Conservation (phyloP, 2,329 filamentous ascomycete species). For the Sporothrix luriei region DNA sequence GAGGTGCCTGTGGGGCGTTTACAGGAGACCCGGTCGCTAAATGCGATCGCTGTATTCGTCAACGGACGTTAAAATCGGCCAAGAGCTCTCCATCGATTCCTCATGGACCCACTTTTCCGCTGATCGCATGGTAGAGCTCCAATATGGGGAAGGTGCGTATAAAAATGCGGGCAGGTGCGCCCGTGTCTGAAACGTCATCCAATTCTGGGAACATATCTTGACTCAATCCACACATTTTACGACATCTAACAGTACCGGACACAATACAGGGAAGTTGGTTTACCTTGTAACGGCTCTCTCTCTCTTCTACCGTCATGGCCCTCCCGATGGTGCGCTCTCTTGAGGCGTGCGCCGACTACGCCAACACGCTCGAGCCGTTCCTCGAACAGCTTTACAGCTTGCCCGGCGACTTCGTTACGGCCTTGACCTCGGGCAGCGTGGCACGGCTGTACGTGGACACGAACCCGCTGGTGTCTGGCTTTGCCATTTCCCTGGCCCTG, state of each 20-base stretch:
- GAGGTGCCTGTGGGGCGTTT: background rate
- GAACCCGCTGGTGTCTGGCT: slow-evolving; percentile 78
- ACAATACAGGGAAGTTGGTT: background rate
- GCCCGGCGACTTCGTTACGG: slow-evolving; percentile 64
- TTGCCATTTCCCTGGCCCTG: slow-evolving; percentile 72
- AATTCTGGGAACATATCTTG: background rate
- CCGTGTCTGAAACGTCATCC: slow-evolving; percentile 11
- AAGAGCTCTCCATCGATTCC: slow-evolving; percentile 18
- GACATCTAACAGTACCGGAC: background rate
- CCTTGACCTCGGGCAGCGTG: slow-evolving; percentile 56
- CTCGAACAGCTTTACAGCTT: slow-evolving; percentile 69
- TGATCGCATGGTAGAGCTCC: background rate
- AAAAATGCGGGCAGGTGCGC: slow-evolving; percentile 22
- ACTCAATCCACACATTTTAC: background rate
- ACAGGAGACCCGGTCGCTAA: background rate
- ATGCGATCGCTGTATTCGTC: background rate
- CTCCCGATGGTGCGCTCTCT: slow-evolving; percentile 71
- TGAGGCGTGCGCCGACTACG: slow-evolving; percentile 74
- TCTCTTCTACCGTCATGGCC: slow-evolving; percentile 54
- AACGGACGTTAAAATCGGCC: background rate
- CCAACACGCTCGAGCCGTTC: slow-evolving; percentile 74
- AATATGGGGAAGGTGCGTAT: slow-evolving; percentile 25
- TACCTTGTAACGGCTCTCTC: background rate
- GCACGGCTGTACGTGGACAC: slow-evolving; percentile 71
- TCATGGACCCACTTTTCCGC: slow-evolving; percentile 24